A percentile compares a stretch with the other conserved stretches of the same genome.
Conservation (phyloP, 345 rosid genomes). For the Citrus inodora region DNA sequence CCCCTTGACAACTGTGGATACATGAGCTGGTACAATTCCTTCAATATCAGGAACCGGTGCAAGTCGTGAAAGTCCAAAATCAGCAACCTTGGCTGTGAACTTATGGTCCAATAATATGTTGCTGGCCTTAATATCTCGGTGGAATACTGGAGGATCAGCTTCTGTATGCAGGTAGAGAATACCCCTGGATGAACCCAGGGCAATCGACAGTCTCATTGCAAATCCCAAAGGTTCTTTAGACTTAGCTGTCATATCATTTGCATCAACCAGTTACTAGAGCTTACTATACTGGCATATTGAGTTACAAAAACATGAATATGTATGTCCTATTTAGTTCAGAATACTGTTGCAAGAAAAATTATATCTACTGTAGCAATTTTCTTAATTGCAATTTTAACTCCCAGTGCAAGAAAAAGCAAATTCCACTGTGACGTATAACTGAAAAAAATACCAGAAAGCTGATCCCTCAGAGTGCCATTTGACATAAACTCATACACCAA, state of each 20-base stretch:
- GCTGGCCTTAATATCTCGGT: conserved; percentile 93
- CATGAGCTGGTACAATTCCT: conserved; percentile 64
- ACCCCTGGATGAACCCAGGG: conserved; percentile 83
- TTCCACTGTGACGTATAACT: conserved; percentile 4
- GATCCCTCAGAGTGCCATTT: conserved; percentile 87
- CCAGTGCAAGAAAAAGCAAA: background rate
- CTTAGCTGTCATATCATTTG: conserved; percentile 43
- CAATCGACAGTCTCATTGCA: conserved; percentile 61
- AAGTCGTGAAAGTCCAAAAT: conserved; percentile 89
- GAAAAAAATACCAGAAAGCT: conserved; percentile 61
- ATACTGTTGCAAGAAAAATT: background rate
- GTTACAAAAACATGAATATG: background rate
- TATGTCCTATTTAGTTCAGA: background rate
- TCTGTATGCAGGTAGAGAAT: conserved; percentile 83
- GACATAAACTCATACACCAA: conserved; percentile 87
- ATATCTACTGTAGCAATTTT: background rate
- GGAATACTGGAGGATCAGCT: conserved; percentile 93
- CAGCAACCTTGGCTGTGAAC: conserved; percentile 88
- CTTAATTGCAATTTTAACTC: background rate
- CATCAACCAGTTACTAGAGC: background rate
- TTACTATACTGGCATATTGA: conserved; percentile 7
- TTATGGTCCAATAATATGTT: conserved; percentile 74
- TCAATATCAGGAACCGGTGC: conserved; percentile 82
- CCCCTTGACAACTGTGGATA: conserved; percentile 89
- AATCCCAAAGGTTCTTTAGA: conserved; percentile 52